Evolutionary conservation across 176 grass and related monocot species (phyloP), one percentile per base, ranked within the genome.

Genomic region (Cymbopogon citratus): DNA sequence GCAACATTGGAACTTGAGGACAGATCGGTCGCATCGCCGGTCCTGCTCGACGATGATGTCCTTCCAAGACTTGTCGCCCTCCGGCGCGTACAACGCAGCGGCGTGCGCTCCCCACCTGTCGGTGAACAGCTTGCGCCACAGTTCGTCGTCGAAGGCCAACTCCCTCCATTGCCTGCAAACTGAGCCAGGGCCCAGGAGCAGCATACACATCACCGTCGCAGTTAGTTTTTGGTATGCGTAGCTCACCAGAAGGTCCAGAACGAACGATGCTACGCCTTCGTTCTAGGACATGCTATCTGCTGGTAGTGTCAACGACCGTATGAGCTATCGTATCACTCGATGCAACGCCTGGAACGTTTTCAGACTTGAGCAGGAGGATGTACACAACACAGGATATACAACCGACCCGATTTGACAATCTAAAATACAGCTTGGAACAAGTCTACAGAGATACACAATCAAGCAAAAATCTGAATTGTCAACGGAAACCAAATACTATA

Each of bases 141-240:
- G 85, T 31, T 78, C 90, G 61, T 94, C 84, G 21, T 94, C 90
- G 73, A 86, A 94, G 74, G 86, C 48, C 86, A 98, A 80, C 70
- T 41, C 46, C 66, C 60, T 91, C 92, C 95, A 98, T 81, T 85
- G 91, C 66, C 88, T 91, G 92, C 90, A 94, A 35, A 98, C 92
- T 95, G 18, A 5, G 62, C 46, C 31, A 33, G 31, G n/a, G n/a
- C n/a, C 31, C 31, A 33, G 31, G 31, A 33, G 31, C 31, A 33
- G 31, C 3, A 3, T 33, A 33, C 31, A 33, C 3, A 76, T 36
- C 71, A 76, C 0, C 24, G 4, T 26, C 34, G 12, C 16, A 40
- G 67, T 52, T 19, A 19, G 18, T 83, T 38, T 29, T 29, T 12
- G 23, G 5, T 36, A 0, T 0, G 3, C 1, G 13, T 16, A 48